Conservation (phyloP, 1,139 yeast genomes). For the Yamadazyma diddensiae region DNA sequence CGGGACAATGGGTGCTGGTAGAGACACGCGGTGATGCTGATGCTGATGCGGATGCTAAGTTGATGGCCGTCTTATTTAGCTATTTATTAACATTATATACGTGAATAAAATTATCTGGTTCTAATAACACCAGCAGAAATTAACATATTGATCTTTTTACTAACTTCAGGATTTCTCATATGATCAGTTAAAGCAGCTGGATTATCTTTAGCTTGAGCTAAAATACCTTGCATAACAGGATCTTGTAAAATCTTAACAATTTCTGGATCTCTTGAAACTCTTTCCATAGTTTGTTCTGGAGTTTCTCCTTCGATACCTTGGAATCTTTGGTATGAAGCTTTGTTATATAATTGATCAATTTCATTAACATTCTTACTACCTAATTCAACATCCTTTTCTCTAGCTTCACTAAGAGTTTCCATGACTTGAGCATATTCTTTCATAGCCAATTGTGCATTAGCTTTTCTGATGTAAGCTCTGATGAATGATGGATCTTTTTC, state of each 20-base stretch:
- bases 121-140: conserved; percentile 97
- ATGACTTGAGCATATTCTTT: conserved; percentile 80
- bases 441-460: conserved; percentile 89
- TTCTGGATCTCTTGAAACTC: conserved; percentile 93
- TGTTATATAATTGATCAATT: conserved; percentile 77
- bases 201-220: conserved; percentile 90
- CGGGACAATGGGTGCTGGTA: too few relatives aligned
- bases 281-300: conserved; percentile 89
- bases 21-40: background rate
- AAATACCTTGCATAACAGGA: conserved; percentile 95
- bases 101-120: conserved; percentile 58
- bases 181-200: conserved; percentile 98
- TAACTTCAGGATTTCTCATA: conserved; percentile 94
- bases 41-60: background rate
- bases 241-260: conserved; percentile 86
- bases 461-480: conserved; percentile 96
- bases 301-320: conserved; percentile 84
- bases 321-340: conserved; percentile 79
- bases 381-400: conserved; percentile 64
- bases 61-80: background rate
- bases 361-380: conserved; percentile 65
- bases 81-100: background rate
- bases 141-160: conserved; percentile 82
- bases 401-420: conserved; percentile 79
- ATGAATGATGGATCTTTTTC: conserved; percentile 82